These are phyloP conservation scores for Prunus dulcis DNA, from an alignment of 306 rosid species.

Conservation along the genomic window DNA sequence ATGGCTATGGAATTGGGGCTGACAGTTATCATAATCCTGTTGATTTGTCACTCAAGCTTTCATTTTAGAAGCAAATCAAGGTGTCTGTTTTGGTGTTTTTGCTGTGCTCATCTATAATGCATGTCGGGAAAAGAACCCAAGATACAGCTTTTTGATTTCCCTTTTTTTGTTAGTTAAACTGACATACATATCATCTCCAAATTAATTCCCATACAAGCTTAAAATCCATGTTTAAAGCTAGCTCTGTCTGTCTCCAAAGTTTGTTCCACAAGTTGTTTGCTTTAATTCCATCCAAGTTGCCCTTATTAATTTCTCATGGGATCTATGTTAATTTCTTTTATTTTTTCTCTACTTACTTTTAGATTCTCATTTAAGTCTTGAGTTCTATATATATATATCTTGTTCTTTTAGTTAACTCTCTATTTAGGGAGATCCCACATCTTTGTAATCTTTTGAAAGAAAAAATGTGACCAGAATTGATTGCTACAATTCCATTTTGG, in stretches of 20 bases:
- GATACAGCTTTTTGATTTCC: not conserved
- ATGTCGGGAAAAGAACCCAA: not conserved
- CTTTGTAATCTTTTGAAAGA: too few species aligned
- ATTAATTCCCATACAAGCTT: not conserved
- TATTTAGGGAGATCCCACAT: too few species aligned
- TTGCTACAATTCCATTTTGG: too few species aligned
- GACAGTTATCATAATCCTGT: constrained; percentile 39
- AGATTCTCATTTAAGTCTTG: not conserved
- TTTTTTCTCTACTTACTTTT: not conserved
- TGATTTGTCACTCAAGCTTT: constrained; percentile 90
- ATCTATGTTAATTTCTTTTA: not conserved
- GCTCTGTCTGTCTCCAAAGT: not conserved
- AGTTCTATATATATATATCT: too few species aligned
- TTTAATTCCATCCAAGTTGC: not conserved
- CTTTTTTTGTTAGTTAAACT: not conserved
- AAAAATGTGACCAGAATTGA: too few species aligned
- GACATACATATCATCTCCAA: not conserved
- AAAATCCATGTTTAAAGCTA: not conserved
- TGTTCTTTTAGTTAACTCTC: too few species aligned
- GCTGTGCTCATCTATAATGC: not conserved
- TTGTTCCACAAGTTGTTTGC: not conserved
- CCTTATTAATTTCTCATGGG: not conserved
- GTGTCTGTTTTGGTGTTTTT: not conserved
- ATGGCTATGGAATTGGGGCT: constrained; percentile 30
- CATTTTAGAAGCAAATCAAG: constrained; percentile 30